Evolutionary conservation across 1,284 basidiomycete genomes (phyloP), one percentile per base, ranked within the genome.

Genomic region (Ganoderma multipileum): DNA sequence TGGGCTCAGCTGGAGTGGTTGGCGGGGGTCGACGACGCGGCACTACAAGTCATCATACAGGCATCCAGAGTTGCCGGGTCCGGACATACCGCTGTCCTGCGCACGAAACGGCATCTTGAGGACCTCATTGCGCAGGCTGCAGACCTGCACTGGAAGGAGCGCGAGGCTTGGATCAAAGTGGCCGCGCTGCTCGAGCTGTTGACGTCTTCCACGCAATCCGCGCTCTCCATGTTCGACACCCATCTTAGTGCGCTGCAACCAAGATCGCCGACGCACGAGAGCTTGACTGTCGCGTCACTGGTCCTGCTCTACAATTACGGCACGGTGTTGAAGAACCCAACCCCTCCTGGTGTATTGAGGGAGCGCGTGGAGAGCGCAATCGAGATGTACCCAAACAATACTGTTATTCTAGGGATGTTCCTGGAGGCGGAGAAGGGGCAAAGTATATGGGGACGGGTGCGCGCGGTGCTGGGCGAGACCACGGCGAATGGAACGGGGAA

Each of bases 1-100:
- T 98, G 95, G 95, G 93, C 92, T 0, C 92, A 96, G 77, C 87
- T 96, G 87, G 95, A 97, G 79, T 96, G 91, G 91, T 80, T 94
- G n/a, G 81, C 83, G 14, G 86, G 87, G 0, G 76, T 84, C 41
- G 73, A 81, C 23, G 85, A 87, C 50, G 82, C 83, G 44, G 85
- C 89, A 14, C 76, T 88, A 33, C 79, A 83, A 52, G 82, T 91
- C 54, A 81, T 90, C 42, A 76, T 90, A 59, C 84, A 81, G n/a
- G 84, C 88, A 20, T 85, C 83, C 14, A 85, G 84, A 4, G 81
- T 88, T 38, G 81, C 87, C 66, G 86, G 86, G 30, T 77, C 80
- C 9, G 83, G 86, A 7, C 85, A 87, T 0, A 80, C 91, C 66
- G 82, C 83, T 38, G 74, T 89, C 60, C 80, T 91, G 63, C 87